A percentile compares a stretch with the other conserved stretches of the same genome.
These are phyloP conservation scores for Ophiostoma perfectum DNA, from an alignment of 2,329 filamentous ascomycete species.

Conservation along the genomic window DNA sequence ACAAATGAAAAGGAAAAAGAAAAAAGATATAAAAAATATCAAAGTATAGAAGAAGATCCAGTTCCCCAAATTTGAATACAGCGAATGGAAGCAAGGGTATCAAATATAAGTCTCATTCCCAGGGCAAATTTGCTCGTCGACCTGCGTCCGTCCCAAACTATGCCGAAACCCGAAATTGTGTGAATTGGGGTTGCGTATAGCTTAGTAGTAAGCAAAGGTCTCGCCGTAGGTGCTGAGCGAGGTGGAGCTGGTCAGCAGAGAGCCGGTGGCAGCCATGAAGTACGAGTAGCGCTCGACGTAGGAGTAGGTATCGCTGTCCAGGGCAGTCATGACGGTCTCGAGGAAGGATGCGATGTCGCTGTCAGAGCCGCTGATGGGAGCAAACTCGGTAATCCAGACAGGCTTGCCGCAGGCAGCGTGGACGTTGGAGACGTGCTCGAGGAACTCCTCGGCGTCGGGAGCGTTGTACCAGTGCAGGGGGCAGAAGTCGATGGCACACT, in stretches of 20 bases:
- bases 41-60: slow-evolving; percentile 16
- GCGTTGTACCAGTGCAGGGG: slow-evolving; percentile 60
- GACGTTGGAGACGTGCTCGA: slow-evolving; percentile 47
- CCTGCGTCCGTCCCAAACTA: slow-evolving; percentile 7
- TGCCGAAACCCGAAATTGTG: slow-evolving; percentile 10
- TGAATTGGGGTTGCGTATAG: background rate
- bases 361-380: slow-evolving; percentile 41
- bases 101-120: slow-evolving; percentile 22
- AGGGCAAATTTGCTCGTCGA: slow-evolving; percentile 14
- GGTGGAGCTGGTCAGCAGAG: slow-evolving; percentile 39
- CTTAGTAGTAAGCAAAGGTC: slow-evolving; percentile 41
- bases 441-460: slow-evolving; percentile 46
- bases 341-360: slow-evolving; percentile 47
- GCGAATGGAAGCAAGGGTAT: slow-evolving; percentile 24
- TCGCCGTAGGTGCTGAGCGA: slow-evolving; percentile 45
- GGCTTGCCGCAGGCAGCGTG: slow-evolving; percentile 45
- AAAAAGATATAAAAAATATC: background rate
- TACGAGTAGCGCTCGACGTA: slow-evolving; percentile 54
- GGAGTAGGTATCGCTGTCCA: slow-evolving; percentile 43
- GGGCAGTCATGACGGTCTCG: slow-evolving; percentile 41
- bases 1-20: slow-evolving; percentile 14
- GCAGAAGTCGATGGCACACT: slow-evolving; percentile 56
- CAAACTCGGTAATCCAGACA: slow-evolving; percentile 63
- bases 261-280: slow-evolving; percentile 46
- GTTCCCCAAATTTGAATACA: slow-evolving; percentile 7